Base-by-base conservation (phyloP, 345 rosid species). In the Pseudoturritis turrita region DNA sequence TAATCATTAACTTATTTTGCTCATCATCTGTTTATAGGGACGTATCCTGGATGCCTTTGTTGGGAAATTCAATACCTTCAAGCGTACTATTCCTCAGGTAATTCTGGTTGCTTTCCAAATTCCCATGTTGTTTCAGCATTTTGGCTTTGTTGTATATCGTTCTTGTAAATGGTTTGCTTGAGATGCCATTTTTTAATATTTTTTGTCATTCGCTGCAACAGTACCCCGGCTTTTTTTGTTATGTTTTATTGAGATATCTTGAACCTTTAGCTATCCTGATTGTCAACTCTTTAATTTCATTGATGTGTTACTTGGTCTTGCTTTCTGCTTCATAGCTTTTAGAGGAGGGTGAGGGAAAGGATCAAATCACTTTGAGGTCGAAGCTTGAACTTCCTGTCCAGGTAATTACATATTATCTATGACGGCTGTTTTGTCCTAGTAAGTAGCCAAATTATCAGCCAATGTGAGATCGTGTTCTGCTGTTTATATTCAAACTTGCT, bases 311-410 rank as follows among this genome's bases (percentile, higher is more conserved):
- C 71, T 66, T 64, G n/a, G 26, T 67, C 56, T 74, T 60, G 69
- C 40, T 57, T 44, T 69, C 26, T 45, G 33, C 9, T 54, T 45
- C 37, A 26, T 80, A 95, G 99, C 77, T 95, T 73, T 75, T 95
- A 84, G 94, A 91, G 78, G 97, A 94, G 81, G 88, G 89, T 62
- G 89, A 83, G 78, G 98, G 99, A 65, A 95, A 83, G 78, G 90
- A 88, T 76, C 89, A 84, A 45, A 80, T 82, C 74, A 80, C 90
- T 40, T 73, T 91, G 83, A 88, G 90, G 86, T 85, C 98, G 79
- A 95, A 95, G 89, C 98, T 95, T 83, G 99, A 95, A 81, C 96
- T 95, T 65, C 97, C 99, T 29, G 93, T 88, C 76, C 97, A 91
- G 98, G 99, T 95, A 79, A 68, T 71, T 77, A 43, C 60, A 18